These are phyloP conservation scores for Nectriaceae sp. DNA, from an alignment of 2,329 filamentous ascomycete genomes.

Conservation along the genomic window DNA sequence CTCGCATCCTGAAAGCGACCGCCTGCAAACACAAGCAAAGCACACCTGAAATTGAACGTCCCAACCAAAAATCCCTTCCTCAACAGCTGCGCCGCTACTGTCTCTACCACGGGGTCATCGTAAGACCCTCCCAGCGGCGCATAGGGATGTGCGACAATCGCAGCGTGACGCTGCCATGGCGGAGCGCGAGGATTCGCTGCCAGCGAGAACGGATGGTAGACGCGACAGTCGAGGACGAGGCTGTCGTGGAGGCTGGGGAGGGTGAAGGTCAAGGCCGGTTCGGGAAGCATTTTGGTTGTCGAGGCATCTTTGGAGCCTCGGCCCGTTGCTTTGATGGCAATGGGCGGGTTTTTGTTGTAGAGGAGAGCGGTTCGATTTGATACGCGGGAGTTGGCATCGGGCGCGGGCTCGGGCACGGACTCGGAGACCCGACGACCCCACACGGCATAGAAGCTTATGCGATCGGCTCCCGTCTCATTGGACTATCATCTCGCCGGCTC, in stretches of 20 bases:
- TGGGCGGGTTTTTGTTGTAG: too few species aligned
- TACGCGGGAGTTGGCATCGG: too few species aligned
- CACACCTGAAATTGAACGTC: conserved; percentile 90
- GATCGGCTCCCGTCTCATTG: too few species aligned
- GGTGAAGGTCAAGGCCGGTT: conserved; percentile 66
- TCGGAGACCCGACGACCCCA: too few species aligned
- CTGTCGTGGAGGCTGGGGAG: conserved; percentile 86
- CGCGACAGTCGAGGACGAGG: conserved; percentile 73
- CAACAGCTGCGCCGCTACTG: conserved; percentile 66
- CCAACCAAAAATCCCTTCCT: conserved; percentile 72
- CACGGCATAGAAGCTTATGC: too few species aligned
- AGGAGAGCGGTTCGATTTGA: too few species aligned
- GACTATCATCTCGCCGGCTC: too few species aligned
- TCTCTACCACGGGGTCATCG: conserved; percentile 78
- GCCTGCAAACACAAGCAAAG: background rate
- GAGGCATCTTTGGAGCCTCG: background rate
- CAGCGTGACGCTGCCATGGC: conserved; percentile 51
- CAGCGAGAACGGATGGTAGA: conserved; percentile 70
- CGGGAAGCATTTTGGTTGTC: conserved; percentile 50
- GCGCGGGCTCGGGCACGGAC: too few species aligned
- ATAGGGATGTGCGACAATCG: conserved; percentile 86
- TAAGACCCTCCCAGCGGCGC: conserved; percentile 82
- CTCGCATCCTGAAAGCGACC: conserved; percentile 1
- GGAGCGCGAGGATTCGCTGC: conserved; percentile 32
- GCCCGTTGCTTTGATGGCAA: background rate